These are phyloP conservation scores for Malus asiatica DNA, from an alignment of 306 rosid genomes.

Conservation along the genomic window DNA sequence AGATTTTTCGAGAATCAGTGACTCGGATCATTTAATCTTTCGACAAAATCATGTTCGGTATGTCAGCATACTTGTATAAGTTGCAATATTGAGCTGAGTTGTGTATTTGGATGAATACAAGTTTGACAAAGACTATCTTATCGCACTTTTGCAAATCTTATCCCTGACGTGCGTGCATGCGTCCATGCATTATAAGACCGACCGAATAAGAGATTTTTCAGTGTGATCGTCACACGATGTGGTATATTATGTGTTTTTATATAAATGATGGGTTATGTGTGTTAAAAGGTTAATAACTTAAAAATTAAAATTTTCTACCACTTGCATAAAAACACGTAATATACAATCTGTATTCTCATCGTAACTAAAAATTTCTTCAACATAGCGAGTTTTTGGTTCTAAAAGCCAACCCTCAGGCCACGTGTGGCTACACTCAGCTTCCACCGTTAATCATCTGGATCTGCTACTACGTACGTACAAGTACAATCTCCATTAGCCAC, in stretches of 20 bases:
- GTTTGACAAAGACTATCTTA: not conserved
- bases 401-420: not conserved
- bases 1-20: no score
- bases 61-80: no score
- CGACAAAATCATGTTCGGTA: no score
- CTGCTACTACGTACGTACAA: not conserved
- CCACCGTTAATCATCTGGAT: not conserved
- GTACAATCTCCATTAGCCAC: not conserved
- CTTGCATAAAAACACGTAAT: no score
- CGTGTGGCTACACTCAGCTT: not conserved
- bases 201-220: no score
- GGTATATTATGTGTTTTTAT: fast-evolving
- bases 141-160: not conserved
- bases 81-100: no score
- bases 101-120: not conserved
- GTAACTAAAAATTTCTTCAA: not conserved
- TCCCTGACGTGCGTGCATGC: not conserved
- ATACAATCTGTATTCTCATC: fast-evolving
- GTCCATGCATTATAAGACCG: not conserved
- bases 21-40: no score
- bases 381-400: no score
- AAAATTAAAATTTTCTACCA: no score
- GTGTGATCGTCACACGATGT: fast-evolving
- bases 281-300: no score
- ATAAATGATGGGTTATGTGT: no score